Evolutionary conservation across 371 early-diverging fungal genomes (phyloP).

Genomic region (Mortierella sp.): DNA sequence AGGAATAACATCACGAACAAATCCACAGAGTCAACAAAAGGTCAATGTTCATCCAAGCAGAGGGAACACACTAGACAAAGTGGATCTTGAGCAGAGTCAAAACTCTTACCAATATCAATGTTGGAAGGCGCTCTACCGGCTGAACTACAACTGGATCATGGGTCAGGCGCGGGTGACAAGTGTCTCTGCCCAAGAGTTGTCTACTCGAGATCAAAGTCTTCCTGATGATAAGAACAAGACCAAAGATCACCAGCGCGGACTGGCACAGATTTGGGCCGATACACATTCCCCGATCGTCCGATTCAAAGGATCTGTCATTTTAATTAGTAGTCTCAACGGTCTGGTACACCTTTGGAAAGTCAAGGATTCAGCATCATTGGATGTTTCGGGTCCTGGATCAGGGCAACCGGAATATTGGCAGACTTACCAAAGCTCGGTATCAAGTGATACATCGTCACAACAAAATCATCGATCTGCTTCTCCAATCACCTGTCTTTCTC

Average conservation of each 20-base stretch:
- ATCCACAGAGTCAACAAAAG: background rate
- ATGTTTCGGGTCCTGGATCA: background rate
- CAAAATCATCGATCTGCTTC: background rate
- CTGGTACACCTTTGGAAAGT: constrained; percentile 48
- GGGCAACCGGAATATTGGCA: constrained; percentile 33
- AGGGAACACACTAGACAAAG: background rate
- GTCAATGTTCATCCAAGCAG: background rate
- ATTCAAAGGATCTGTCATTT: constrained; percentile 37
- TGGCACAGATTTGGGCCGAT: too few species aligned
- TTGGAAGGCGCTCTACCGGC: constrained; percentile 29
- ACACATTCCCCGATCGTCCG: constrained; percentile 21
- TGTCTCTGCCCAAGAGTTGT: constrained; percentile 22
- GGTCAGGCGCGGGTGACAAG: constrained; percentile 40
- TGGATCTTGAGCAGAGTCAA: background rate
- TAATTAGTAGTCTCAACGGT: constrained; percentile 21
- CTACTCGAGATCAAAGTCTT: constrained; percentile 16
- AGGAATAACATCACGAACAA: background rate
- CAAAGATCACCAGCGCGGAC: background rate
- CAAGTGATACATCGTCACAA: background rate
- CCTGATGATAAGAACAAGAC: background rate
- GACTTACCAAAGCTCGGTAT: constrained; percentile 18
- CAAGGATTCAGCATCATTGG: background rate
- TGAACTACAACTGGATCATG: constrained; percentile 48
- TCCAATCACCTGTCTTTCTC: constrained; percentile 19
- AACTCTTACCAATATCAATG: background rate